Base-by-base conservation (phyloP, 169 alveolate genomes). In the Plasmodium malariae region DNA sequence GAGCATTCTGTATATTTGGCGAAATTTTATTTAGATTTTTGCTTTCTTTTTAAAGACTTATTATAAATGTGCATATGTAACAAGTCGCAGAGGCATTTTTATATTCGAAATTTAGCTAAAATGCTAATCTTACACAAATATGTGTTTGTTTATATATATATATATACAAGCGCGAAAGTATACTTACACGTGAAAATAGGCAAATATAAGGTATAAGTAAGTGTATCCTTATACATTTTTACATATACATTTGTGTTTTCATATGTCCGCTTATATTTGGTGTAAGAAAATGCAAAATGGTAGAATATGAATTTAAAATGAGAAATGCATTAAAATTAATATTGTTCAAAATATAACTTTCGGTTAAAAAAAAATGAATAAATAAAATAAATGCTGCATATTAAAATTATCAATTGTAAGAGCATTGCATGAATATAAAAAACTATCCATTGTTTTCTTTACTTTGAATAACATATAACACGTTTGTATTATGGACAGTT, bases 401-500 rank as follows among this genome's bases (percentile, higher is more conserved):
- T 1, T 60, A 26, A 60, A 60, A 19, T 60, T 28, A 21, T 19
- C 14, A 9, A 40, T 6, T 6, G 51, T 5, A 40, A 54, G 17
- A 54, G 24, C 24, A 54, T 54, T 54, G 9, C 4, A 54, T 1
- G 14, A n/a, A n/a, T n/a, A 45, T 0, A 45, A 45, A 45, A 3
- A 17, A 3, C 9, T 45, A 11, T 45, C 55, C 9, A 45, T 45
- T 45, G 9, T 45, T 45, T 45, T 3, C 1, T 45, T 12, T 45
- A 11, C 55, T 11, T 3, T 0, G 21, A 11, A 45, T 11, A 45
- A 45, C 55, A 3, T n/a, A n/a, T n/a, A n/a, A n/a, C n/a, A 3
- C 14, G 14, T 26, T 57, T 34, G 11, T 24, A 73, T 34, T 17
- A 74, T 74, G 88, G 74, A 74, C 28, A 19, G 60, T 51, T 2